Evolutionary conservation across 768 basidiomycete species (phyloP).

Genomic region (Infundibulicybe gibba): DNA sequence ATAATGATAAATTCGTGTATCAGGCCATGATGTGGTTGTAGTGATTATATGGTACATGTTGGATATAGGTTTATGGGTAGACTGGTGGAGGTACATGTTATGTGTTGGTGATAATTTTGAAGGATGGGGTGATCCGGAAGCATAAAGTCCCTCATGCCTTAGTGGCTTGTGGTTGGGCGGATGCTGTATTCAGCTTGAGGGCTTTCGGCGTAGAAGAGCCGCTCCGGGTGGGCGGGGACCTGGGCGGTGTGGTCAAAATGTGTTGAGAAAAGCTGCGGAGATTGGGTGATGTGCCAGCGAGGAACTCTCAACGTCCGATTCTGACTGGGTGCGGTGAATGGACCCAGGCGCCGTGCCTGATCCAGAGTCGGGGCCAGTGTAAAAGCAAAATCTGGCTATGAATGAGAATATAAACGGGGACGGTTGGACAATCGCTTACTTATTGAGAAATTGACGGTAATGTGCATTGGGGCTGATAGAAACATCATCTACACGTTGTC

Average conservation of each 20-base stretch:
- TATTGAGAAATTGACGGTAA: slow-evolving; percentile 63
- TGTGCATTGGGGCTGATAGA: slow-evolving; percentile 30
- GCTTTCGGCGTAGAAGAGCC: slow-evolving; percentile 6
- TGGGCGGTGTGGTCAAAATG: slow-evolving; percentile 11
- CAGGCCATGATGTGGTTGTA: neutral
- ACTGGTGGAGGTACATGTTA: too few species aligned
- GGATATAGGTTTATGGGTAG: too few species aligned
- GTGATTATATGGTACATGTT: neutral
- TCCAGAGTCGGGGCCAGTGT: slow-evolving; percentile 51
- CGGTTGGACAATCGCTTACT: slow-evolving; percentile 32
- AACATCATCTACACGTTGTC: slow-evolving; percentile 11
- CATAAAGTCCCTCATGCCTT: neutral
- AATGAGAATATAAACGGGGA: slow-evolving; percentile 8
- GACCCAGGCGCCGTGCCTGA: slow-evolving; percentile 8
- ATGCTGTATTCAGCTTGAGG: neutral
- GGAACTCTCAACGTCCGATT: slow-evolving; percentile 52
- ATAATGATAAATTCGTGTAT: too few species aligned
- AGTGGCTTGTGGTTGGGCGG: neutral
- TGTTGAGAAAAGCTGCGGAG: slow-evolving; percentile 17
- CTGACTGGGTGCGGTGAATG: slow-evolving; percentile 39
- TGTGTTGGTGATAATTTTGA: too few species aligned
- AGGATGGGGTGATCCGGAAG: too few species aligned
- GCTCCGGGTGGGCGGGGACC: slow-evolving; percentile 17
- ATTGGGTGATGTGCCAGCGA: slow-evolving; percentile 31
- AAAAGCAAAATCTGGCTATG: slow-evolving; percentile 70